Conservation (phyloP, 768 basidiomycete species). For the Lyophyllum semitale region DNA sequence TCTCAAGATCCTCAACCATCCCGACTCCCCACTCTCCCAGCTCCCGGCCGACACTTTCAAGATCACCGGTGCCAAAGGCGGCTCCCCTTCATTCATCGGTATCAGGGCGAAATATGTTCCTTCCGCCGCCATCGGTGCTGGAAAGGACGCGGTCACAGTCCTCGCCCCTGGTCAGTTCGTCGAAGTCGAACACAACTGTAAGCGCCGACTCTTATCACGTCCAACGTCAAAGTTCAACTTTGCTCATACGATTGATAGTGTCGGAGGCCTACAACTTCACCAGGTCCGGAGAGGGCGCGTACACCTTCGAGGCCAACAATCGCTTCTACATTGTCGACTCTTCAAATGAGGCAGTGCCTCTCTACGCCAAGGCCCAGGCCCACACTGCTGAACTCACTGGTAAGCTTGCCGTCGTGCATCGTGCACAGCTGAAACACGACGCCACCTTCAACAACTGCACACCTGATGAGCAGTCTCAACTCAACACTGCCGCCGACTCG, state of each 20-base stretch:
- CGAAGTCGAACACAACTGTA: constrained; percentile 40
- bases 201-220: constrained; percentile 14
- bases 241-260: constrained; percentile 28
- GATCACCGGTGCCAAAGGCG: constrained; percentile 35
- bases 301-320: constrained; percentile 41
- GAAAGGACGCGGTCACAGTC: constrained; percentile 33
- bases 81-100: constrained; percentile 41
- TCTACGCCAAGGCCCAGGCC: constrained; percentile 36
- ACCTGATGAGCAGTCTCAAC: constrained; percentile 29
- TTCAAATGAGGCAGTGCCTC: constrained; percentile 26
- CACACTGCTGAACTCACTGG: constrained; percentile 39
- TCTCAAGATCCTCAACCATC: constrained; percentile 48
- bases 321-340: constrained; percentile 43
- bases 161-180: constrained; percentile 41
- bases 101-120: constrained; percentile 46
- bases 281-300: constrained; percentile 38
- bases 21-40: constrained; percentile 37
- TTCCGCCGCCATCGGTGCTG: constrained; percentile 26
- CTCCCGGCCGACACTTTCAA: constrained; percentile 44
- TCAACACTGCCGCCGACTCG: constrained; percentile 38
- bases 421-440: constrained; percentile 31
- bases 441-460: constrained; percentile 42
- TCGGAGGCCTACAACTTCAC: constrained; percentile 51
- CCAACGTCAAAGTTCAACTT: neutral
- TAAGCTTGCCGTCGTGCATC: constrained; percentile 36